A percentile compares a stretch with the other conserved stretches of the same genome.
Conservation (phyloP, 2,329 filamentous ascomycete species). For the Fusarium sp. region DNA sequence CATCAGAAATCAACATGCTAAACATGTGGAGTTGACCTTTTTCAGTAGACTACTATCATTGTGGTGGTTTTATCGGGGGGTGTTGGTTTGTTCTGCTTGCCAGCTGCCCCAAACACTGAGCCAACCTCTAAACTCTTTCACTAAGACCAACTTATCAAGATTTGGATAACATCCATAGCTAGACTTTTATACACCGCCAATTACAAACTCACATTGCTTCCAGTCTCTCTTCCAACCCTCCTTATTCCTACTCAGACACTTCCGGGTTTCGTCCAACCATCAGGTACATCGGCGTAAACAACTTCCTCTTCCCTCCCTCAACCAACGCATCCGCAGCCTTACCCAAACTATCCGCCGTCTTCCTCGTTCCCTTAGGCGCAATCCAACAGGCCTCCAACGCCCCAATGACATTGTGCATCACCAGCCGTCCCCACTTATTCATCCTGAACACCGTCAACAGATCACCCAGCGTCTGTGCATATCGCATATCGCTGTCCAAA, state of each 20-base stretch:
- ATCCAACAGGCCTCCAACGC: slow-evolving; percentile 78
- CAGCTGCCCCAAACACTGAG: too few relatives aligned
- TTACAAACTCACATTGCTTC: too few relatives aligned
- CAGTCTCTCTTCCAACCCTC: background rate
- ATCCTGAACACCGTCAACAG: slow-evolving; percentile 84
- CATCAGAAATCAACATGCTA: too few relatives aligned
- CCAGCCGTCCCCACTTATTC: slow-evolving; percentile 81
- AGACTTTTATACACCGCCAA: background rate
- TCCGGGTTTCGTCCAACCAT: slow-evolving; percentile 27
- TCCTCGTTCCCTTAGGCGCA: slow-evolving; percentile 84
- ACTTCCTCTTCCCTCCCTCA: slow-evolving; percentile 83
- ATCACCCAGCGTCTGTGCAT: slow-evolving; percentile 82
- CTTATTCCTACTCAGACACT: background rate
- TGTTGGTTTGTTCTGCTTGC: too few relatives aligned
- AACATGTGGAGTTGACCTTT: too few relatives aligned
- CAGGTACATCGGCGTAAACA: slow-evolving; percentile 97
- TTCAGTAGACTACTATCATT: too few relatives aligned
- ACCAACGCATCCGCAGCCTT: slow-evolving; percentile 85
- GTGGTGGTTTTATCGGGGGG: too few relatives aligned
- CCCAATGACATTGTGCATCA: slow-evolving; percentile 81
- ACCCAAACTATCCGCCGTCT: slow-evolving; percentile 87
- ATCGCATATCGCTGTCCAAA: slow-evolving; percentile 80
- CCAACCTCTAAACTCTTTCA: background rate
- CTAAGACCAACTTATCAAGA: background rate
- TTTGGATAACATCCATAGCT: too few relatives aligned